Base-by-base conservation (phyloP, 2,329 filamentous ascomycete genomes). In the Neophaeococcomyces aloes region DNA sequence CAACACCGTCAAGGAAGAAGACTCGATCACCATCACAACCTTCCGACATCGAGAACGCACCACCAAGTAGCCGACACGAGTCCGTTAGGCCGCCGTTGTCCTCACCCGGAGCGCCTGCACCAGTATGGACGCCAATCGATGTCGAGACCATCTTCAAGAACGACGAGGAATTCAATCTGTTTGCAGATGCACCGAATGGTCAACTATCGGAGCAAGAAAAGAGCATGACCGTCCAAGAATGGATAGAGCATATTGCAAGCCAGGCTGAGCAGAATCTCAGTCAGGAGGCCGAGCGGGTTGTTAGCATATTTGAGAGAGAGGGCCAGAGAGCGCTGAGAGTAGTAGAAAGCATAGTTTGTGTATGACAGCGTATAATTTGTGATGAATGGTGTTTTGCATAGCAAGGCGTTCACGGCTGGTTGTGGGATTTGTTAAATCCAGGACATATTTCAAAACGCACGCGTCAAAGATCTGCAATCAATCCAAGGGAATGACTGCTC, bases 171-270 rank as follows among this genome's bases (percentile, higher is more conserved):
- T 45, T 57, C 19, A 54, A 61, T 36, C 47, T 60, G 7, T 56
- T 62, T 48, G 60, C 56, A 27, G 61, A 51, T 44, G 56, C 50
- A 31, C 59, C 50, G 36, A 61, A 65, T 38, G 72, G 80, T 52
- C 75, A 75, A 11, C 65, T 98, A 42, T 81, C 76, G 2, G 83
- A 74, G 42, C 76, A 79, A 0, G 91, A 96, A 67, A 87, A 83
- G 68, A 70, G 74, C 29, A 94, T 98, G 88, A 89, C 80, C 4
- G 86, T 96, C 0, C 86, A 94, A 61, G 80, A 95, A 62, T 98
- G 89, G 86, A 83, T 98, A 30, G 70, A 79, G 46, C 76, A 81
- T 63, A 88, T 91, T 53, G 91, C 91, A 0, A 74, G 75, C 48
- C 71, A 81, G 58, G 86, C 85, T 0, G 88, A 96, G 67, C 77